Percentiles rank a stretch among this genome's conserved stretches.
Evolutionary conservation across 202 grass and related monocot genomes (phyloP).

Genomic region (Thinopyrum obtusiflorum): DNA sequence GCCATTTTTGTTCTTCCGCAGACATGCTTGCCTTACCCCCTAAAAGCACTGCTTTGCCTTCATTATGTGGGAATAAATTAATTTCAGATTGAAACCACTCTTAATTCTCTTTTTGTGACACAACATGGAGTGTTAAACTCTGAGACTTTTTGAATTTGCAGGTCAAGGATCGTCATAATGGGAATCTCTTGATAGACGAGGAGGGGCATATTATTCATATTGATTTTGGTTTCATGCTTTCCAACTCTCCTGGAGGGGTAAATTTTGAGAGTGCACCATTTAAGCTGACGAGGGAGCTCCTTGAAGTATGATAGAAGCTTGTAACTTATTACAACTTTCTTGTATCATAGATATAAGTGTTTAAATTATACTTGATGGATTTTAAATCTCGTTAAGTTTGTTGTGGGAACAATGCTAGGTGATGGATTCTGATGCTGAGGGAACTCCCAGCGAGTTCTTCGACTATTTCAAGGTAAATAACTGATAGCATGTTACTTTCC

Average conservation of each 20-base stretch:
- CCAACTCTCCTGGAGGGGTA: constrained; percentile 95
- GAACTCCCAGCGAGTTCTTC: constrained; percentile 94
- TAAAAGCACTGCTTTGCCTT: background rate
- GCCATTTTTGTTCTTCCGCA: background rate
- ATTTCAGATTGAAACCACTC: background rate
- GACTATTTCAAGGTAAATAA: constrained; percentile 97
- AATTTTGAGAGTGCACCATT: constrained; percentile 99
- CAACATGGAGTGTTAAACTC: background rate
- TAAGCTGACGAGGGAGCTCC: constrained; percentile 95
- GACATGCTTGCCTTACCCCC: background rate
- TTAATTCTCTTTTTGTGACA: background rate
- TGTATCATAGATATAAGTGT: background rate
- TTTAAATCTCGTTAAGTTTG: constrained; percentile 13
- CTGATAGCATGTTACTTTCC: constrained; percentile 5
- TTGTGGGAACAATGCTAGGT: constrained; percentile 59
- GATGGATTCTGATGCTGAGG: constrained; percentile 99
- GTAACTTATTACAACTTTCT: background rate
- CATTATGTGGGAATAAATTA: constrained; percentile 6
- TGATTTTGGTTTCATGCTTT: constrained; percentile 99
- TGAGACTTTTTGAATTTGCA: constrained; percentile 30
- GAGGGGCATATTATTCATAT: constrained; percentile 99
- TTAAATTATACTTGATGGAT: background rate
- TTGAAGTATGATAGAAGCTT: constrained; percentile 68
- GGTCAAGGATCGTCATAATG: constrained; percentile 97
- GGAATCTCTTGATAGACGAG: constrained; percentile 94